Base-by-base conservation (phyloP, 83 land plant genomes). In the Picea mariana region DNA sequence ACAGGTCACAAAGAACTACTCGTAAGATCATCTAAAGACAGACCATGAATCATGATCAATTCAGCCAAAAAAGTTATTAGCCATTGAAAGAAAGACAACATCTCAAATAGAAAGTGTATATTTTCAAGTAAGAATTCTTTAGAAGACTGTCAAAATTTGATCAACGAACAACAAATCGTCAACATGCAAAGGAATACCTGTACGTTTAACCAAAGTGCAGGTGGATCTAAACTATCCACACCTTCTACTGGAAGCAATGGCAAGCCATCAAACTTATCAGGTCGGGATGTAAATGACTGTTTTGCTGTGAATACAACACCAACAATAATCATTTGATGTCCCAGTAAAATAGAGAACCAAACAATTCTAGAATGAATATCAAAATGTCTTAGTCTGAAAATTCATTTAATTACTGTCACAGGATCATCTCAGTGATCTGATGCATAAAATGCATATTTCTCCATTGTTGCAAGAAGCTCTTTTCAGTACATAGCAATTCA, bases 181-280 rank as follows among this genome's bases (percentile, higher is more conserved):
- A 18, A 20, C 77, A n/a, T 73, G 27, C 26, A 73, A 73, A 55
- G 23, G 5, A 34, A 49, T 83, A 92, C 96, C 92, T 88, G 88
- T 66, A 92, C 91, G 83, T 90, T 94, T 49, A 94, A 44, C 96
- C 96, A 94, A 49, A 94, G 81, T 1, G 38, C 24, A 15, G 80
- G 38, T 18, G 84, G 86, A 8, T 49, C 73, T 3, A 83, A 78
- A 20, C 64, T 68, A 4, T 68, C 55, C 9, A 88, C 84, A 69
- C 87, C 88, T 24, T 90, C 89, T 63, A 93, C 81, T 6, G 86
- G 75, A 12, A 81, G 12, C 52, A 89, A 13, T 60, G 87, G 76
- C 18, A 61, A 59, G 0, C 67, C 83, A 81, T 94, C 96, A 73
- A 87, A 92, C 1, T 24, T 0, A 40, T 79, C 71, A 62, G 93